Conservation (phyloP, 225 moss, liverwort and hornwort genomes). For the Rhytidiadelphus loreus region DNA sequence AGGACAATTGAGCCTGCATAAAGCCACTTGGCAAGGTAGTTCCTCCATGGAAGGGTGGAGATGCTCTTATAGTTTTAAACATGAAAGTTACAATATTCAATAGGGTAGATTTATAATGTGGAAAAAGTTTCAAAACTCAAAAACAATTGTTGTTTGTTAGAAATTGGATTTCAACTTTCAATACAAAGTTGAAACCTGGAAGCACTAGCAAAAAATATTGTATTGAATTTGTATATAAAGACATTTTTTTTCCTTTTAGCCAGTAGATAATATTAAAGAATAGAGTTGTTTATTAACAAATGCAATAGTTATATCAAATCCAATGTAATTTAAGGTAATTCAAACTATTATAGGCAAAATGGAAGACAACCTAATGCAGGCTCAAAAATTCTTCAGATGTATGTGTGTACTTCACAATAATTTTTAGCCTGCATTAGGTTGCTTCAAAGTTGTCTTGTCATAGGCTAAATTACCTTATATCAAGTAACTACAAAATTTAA, state of each 20-base stretch:
- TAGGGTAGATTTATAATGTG: accelerated
- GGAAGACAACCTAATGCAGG: too few species aligned
- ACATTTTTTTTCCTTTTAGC: not conserved
- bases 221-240: not conserved
- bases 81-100: not conserved
- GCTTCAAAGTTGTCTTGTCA: too few species aligned
- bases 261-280: not conserved
- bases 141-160: not conserved
- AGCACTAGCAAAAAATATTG: not conserved
- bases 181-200: not conserved
- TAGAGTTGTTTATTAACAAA: not conserved
- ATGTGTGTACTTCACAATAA: too few species aligned
- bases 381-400: too few species aligned
- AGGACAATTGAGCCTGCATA: not conserved
- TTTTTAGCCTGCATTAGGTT: too few species aligned
- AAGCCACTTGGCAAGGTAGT: not conserved
- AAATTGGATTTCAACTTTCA: not conserved
- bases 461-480: too few species aligned
- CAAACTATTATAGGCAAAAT: too few species aligned
- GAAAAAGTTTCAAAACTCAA: not conserved
- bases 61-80: not conserved
- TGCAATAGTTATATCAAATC: not conserved
- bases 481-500: not conserved
- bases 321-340: not conserved
- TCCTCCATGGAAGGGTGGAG: accelerated